Conservation (phyloP, 2,329 filamentous ascomycete species). For the Fusarium multiceps region DNA sequence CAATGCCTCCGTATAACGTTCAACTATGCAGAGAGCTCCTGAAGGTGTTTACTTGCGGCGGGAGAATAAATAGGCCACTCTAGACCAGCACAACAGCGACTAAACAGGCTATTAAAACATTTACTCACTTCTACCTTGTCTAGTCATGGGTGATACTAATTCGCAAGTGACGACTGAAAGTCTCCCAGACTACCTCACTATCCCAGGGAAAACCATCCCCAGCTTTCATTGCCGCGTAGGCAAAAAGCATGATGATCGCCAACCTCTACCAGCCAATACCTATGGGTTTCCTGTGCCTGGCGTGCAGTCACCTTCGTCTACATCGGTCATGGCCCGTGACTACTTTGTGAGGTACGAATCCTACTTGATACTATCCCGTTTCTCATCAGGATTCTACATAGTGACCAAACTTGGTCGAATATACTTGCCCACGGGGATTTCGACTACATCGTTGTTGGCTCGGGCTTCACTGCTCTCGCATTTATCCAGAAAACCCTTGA, state of each 20-base stretch:
- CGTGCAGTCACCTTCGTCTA: neutral
- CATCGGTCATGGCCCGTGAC: neutral
- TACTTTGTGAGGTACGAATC: neutral
- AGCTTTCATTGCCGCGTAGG: conserved; percentile 4
- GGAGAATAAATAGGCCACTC: neutral
- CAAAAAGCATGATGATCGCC: neutral
- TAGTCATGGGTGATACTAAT: neutral
- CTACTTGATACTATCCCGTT: neutral
- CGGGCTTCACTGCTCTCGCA: neutral
- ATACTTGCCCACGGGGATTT: neutral
- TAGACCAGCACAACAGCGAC: neutral
- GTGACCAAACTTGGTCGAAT: neutral
- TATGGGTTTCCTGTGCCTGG: neutral
- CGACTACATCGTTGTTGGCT: neutral
- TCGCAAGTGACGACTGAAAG: neutral
- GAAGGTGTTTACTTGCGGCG: neutral
- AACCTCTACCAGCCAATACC: neutral
- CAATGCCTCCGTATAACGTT: neutral
- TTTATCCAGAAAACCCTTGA: conserved; percentile 1
- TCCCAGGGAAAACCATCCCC: neutral
- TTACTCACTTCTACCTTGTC: neutral
- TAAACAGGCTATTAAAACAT: neutral
- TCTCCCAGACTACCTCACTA: neutral
- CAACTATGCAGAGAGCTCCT: neutral
- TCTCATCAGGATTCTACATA: neutral